Evolutionary conservation across 2,329 filamentous ascomycete species (phyloP), one percentile per base, ranked within the genome.

Genomic region (Sporothrix schenckii): DNA sequence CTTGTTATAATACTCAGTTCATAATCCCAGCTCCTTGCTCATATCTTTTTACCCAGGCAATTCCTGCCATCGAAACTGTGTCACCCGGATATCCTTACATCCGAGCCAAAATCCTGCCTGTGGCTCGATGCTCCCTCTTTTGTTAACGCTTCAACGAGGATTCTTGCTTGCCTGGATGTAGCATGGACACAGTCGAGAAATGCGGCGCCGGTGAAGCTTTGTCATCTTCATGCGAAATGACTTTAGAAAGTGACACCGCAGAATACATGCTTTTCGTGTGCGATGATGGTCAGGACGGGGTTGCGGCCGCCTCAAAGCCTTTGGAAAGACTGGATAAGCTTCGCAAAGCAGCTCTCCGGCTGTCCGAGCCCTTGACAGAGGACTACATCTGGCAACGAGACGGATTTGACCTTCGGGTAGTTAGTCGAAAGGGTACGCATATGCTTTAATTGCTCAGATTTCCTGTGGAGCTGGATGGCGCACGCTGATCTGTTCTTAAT

Each of bases 361-460:
- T 95, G n/a, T 79, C 80, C 4, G 88, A 87, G 56, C 82, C 85
- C 2, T 81, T 93, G 9, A 84, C 94, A n/a, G 89, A 88, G 74
- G 90, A 92, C 72, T 97, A 97, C 76, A 97, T 99, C 73, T 99
- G 95, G 95, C 95, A 99, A 78, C 88, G 93, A 14, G 93, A 97
- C 68, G 81, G 84, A 0, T 94, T 99, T 73, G 85, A 84, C n/a
- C 81, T 97, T 6, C 87, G 91, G 21, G 83, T 83, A 76, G 90
- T 83, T 80, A 90, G 80, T 68, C 81, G 83, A 27, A 80, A 83
- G 76, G 88, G 89, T 89, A 78, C 76, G 82, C 73, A 21, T 50
- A 7, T 7, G 34, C 4, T 53, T 41, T 34, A 27, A 41, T 3
- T 24, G 49, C 5, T 14, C 19, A 50, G 19, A 16, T 50, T 3